Conservation (phyloP, 768 basidiomycete genomes). For the Suillus subluteus region DNA sequence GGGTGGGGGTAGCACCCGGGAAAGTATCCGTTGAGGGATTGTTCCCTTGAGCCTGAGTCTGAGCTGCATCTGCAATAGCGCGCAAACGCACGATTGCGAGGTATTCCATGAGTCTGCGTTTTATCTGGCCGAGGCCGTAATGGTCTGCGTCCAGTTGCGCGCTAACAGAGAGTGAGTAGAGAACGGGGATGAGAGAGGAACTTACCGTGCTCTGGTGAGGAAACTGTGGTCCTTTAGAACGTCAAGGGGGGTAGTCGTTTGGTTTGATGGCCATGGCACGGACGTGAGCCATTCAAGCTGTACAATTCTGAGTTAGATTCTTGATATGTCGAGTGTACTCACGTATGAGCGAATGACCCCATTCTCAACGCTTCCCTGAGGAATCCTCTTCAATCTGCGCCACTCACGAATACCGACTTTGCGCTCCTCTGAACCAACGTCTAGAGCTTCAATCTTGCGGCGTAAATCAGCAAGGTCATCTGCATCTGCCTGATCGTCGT, state of each 20-base stretch:
- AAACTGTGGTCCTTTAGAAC: constrained; percentile 58
- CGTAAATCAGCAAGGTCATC: constrained; percentile 78
- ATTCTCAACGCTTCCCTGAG: constrained; percentile 87
- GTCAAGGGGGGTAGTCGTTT: constrained; percentile 32
- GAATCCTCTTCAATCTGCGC: constrained; percentile 84
- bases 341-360: constrained; percentile 87
- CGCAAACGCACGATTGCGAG: constrained; percentile 80
- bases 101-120: constrained; percentile 89
- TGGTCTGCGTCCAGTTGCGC: constrained; percentile 87
- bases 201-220: constrained; percentile 64
- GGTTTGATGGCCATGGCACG: constrained; percentile 74
- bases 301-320: neutral
- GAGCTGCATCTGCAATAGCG: constrained; percentile 31
- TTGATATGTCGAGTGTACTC: constrained; percentile 30
- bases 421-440: constrained; percentile 74
- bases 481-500: constrained; percentile 80
- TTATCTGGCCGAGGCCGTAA: constrained; percentile 91
- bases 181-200: neutral
- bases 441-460: constrained; percentile 75
- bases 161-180: constrained; percentile 18
- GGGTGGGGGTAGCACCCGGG: constrained; percentile 10
- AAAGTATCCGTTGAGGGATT: neutral
- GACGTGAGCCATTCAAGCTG: constrained; percentile 91
- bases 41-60: neutral
- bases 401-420: constrained; percentile 84